Evolutionary conservation across 148 eudicot species (phyloP), one percentile per base, ranked within the genome.

Genomic region (Cornus kousa): DNA sequence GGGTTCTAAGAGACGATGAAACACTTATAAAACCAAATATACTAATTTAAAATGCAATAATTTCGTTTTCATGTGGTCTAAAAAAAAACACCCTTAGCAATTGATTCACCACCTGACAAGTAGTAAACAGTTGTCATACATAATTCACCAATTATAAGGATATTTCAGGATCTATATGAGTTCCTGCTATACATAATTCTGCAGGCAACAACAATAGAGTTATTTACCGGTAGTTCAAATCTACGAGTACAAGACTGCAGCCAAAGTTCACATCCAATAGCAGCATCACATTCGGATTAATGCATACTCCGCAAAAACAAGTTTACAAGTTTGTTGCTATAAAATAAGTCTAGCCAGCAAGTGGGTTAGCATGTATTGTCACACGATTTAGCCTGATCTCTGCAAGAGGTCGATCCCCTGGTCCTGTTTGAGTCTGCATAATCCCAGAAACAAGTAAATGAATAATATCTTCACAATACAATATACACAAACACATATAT

Each of bases 311-410:
- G 19, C 14, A 40, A 3, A 66, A 43, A 32, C 68, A 67, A 67
- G 57, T 31, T 31, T 19, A 46, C 62, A 80, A 68, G 39, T 50
- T 22, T 32, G 40, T 9, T 9, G n/a, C 16, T 65, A 32, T 10
- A 68, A 10, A 33, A 46, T 3, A 23, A 68, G 37, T 28, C 62
- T 78, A 90, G 79, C 85, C 91, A 65, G 98, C 97, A 74, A 95
- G 89, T 22, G 96, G 97, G 83, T 95, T 95, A 74, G 97, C 96
- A 84, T 93, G 98, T 68, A 95, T 85, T 0, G 98, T 95, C 70
- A 95, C 89, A 16, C 98, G 97, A 70, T 93, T 95, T 46, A 93
- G 78, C 88, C 98, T 88, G 83, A 95, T 95, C 84, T 93, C 98
- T 46, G 97, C 95, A 82, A 95, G 97, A 67, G 98, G 98, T 40